These are phyloP conservation scores for Przewalskia tangutica DNA, from an alignment of 257 asterid species.

Conservation along the genomic window DNA sequence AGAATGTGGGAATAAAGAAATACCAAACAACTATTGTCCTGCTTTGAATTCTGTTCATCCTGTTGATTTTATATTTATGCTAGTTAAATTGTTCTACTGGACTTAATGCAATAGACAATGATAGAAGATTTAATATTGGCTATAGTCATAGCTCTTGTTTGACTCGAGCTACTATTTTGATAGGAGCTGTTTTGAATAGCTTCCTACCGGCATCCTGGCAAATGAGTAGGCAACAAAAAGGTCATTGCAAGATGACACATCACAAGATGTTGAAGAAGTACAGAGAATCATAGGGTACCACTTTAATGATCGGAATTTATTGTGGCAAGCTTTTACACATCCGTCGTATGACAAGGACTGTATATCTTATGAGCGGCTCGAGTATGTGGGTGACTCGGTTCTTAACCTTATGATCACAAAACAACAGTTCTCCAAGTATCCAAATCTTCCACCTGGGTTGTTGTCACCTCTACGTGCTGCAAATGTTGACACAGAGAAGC, in stretches of 20 bases:
- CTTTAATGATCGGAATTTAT: conserved; percentile 43
- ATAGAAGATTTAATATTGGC: neutral
- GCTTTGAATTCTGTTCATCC: neutral
- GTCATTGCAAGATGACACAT: conserved; percentile 17
- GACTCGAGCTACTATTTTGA: conserved; percentile 5
- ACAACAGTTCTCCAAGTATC: conserved; percentile 56
- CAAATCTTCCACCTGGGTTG: conserved; percentile 54
- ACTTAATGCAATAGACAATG: neutral
- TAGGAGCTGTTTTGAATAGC: conserved; percentile 42
- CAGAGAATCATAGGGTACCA: conserved; percentile 57
- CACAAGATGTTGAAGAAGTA: conserved; percentile 35
- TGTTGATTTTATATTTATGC: neutral
- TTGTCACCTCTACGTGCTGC: conserved; percentile 83
- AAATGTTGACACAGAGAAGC: conserved; percentile 90
- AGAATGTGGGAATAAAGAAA: neutral
- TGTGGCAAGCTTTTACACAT: conserved; percentile 65
- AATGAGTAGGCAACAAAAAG: conserved; percentile 12
- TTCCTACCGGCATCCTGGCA: conserved; percentile 27
- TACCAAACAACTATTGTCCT: neutral
- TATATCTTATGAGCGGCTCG: conserved; percentile 65
- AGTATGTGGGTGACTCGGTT: conserved; percentile 66
- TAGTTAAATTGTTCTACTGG: neutral
- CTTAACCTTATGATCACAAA: conserved; percentile 58
- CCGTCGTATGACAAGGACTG: conserved; percentile 39
- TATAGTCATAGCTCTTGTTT: neutral